Evolutionary conservation across 169 alveolate genomes (phyloP), one percentile per base, ranked within the genome.

Genomic region (Plasmodium gonderi): DNA sequence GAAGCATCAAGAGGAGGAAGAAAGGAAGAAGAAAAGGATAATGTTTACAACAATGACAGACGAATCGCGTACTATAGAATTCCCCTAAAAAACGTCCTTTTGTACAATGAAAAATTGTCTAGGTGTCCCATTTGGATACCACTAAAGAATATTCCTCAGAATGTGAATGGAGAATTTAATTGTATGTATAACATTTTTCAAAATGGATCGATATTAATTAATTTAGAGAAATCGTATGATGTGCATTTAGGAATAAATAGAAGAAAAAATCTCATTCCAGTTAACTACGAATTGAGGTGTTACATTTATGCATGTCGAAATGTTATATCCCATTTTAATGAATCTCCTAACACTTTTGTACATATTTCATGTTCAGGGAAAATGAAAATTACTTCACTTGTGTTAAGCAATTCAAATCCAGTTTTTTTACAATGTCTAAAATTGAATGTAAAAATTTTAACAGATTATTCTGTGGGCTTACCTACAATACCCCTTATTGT

Each of bases 91-190:
- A 95, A 95, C 81, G 91, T 96, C 40, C 98, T 97, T 38, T 77
- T 64, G 51, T 91, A 96, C 92, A 89, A 94, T 64, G 97, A 96
- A 72, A 95, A 94, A 91, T 90, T 91, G 38, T 96, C 97, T 29
- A 80, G 96, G 33, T 90, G 96, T 20, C 98, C 98, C 40, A 90
- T 96, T 14, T 96, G 98, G 98, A 69, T 96, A n/a, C 98, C 98
- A 36, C 77, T 96, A 83, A 93, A 92, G 64, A 95, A 95, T 72
- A 94, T 92, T 87, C 95, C 95, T 6, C 89, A 75, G 54, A 90
- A 92, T 76, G 83, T 82, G 9, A 87, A 91, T 64, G 47, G 54
- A 8, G 89, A 76, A 31, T 91, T 72, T 14, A 85, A 93, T 42
- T 92, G 96, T 60, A 91, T 95, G 78, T 94, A 94, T 67, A 91